Evolutionary conservation across 192 early-diverging fungal species (phyloP).

Genomic region (Dissophora ornata): DNA sequence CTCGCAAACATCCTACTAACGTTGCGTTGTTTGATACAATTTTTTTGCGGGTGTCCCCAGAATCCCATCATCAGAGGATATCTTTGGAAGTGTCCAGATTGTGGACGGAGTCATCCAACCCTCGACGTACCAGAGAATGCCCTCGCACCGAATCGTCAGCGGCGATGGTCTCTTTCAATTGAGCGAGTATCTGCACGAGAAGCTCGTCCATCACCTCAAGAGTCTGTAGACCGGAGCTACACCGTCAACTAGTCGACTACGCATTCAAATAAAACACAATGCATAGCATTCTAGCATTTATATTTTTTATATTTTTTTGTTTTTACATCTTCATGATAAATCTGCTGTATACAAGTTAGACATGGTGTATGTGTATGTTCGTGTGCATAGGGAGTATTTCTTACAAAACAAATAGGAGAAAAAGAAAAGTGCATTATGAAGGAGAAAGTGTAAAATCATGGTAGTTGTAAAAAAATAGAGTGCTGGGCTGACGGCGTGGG

Average conservation of each 20-base stretch:
- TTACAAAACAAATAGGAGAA: constrained; percentile 9
- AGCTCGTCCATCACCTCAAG: constrained; percentile 45
- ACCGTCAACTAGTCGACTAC: no score
- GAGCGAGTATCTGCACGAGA: constrained; percentile 58
- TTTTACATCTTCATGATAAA: no score
- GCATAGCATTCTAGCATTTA: no score
- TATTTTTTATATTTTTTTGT: no score
- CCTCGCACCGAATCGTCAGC: constrained; percentile 66
- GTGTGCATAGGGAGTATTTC: no score
- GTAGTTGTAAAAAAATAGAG: no score
- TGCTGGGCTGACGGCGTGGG: no score
- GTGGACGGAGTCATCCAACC: constrained; percentile 59
- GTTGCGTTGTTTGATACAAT: no score
- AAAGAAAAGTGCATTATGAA: background rate
- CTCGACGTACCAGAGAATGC: constrained; percentile 67
- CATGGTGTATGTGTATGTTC: background rate
- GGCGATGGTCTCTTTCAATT: constrained; percentile 64
- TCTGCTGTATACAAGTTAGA: no score
- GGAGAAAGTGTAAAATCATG: background rate
- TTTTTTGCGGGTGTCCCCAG: constrained; percentile 9
- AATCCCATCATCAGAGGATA: constrained; percentile 71
- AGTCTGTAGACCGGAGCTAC: constrained; percentile 10
- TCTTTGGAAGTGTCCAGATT: constrained; percentile 68
- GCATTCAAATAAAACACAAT: no score
- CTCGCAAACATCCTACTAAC: no score